Percentiles rank a stretch among this genome's conserved stretches.
Conservation (phyloP, 2,329 filamentous ascomycete species). For the Arthrobotrys sinensis region DNA sequence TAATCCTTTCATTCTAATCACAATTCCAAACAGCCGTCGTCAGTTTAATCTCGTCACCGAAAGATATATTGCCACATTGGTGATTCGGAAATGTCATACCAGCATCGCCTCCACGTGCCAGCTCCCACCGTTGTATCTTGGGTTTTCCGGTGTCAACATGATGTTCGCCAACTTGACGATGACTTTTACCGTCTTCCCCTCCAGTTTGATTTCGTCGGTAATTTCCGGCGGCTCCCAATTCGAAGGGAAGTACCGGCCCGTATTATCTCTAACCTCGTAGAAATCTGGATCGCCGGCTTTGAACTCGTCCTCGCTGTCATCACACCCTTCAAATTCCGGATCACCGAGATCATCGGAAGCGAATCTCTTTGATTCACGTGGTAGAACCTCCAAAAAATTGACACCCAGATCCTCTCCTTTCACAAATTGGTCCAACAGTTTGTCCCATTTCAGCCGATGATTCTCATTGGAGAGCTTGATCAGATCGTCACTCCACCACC, state of each 20-base stretch:
- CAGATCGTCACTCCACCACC: slow-evolving; percentile 26
- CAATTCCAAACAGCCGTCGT: not conserved
- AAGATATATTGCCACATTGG: not conserved
- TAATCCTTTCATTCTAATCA: slow-evolving; percentile 75
- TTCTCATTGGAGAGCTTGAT: slow-evolving; percentile 5
- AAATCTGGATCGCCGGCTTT: not conserved
- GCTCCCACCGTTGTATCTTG: slow-evolving; percentile 71
- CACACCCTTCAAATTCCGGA: slow-evolving; percentile 13
- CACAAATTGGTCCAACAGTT: slow-evolving; percentile 38
- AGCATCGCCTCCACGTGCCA: slow-evolving; percentile 74
- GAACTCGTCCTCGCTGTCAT: slow-evolving; percentile 6
- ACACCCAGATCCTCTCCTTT: slow-evolving; percentile 39
- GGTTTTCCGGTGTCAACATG: slow-evolving; percentile 73
- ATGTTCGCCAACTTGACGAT: slow-evolving; percentile 77
- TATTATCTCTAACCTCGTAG: slow-evolving; percentile 38
- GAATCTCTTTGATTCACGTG: not conserved
- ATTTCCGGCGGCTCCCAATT: slow-evolving; percentile 36
- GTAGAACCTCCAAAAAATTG: slow-evolving; percentile 16
- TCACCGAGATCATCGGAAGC: not conserved
- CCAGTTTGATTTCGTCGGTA: slow-evolving; percentile 33
- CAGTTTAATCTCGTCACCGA: too few species aligned
- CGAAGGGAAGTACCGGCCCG: slow-evolving; percentile 11
- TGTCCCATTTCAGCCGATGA: slow-evolving; percentile 29
- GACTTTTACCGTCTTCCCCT: slow-evolving; percentile 72
- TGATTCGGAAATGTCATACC: slow-evolving; percentile 30